Conservation (phyloP, 2,329 filamentous ascomycete species). For the Clarireedia sp. region DNA sequence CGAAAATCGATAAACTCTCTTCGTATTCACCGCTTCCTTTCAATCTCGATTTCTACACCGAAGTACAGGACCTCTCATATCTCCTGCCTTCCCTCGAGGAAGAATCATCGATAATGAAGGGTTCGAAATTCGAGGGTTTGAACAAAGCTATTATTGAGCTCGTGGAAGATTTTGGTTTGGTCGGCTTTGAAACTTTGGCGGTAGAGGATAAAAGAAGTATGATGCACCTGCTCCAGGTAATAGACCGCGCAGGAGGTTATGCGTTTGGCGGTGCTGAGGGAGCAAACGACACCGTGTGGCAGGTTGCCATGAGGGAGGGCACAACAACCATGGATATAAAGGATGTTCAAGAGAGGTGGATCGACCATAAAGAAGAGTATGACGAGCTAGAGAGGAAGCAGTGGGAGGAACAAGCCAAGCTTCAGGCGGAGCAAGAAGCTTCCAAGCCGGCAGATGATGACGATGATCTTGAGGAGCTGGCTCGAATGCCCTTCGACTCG, state of each 20-base stretch:
- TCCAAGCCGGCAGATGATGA: constrained; percentile 26
- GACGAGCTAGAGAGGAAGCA: constrained; percentile 65
- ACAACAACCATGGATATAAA: constrained; percentile 69
- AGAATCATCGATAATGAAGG: constrained; percentile 63
- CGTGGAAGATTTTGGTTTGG: constrained; percentile 82
- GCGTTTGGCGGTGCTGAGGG: constrained; percentile 86
- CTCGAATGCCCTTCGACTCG: constrained; percentile 6
- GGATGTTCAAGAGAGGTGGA: constrained; percentile 93
- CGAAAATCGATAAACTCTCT: constrained; percentile 91
- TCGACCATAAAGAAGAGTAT: constrained; percentile 81
- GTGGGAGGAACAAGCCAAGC: constrained; percentile 65
- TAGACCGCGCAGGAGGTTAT: constrained; percentile 89
- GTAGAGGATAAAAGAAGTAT: constrained; percentile 97
- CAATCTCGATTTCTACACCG: constrained; percentile 94
- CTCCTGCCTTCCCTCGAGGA: constrained; percentile 71
- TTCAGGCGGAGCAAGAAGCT: constrained; percentile 33
- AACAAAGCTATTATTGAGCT: constrained; percentile 82
- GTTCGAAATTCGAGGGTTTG: constrained; percentile 71
- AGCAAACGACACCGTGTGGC: constrained; percentile 95
- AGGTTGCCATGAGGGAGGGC: constrained; percentile 79
- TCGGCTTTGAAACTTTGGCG: constrained; percentile 86
- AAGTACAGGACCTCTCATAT: constrained; percentile 86
- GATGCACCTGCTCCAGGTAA: constrained; percentile 81
- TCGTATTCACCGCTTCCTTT: constrained; percentile 83
- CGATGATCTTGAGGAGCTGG: constrained; percentile 21